Percentiles rank a stretch among this genome's conserved stretches.
phyloP scores from a whole-genome alignment of 352 stramenopile genomes.

The Saprolegnia diclina region DNA sequence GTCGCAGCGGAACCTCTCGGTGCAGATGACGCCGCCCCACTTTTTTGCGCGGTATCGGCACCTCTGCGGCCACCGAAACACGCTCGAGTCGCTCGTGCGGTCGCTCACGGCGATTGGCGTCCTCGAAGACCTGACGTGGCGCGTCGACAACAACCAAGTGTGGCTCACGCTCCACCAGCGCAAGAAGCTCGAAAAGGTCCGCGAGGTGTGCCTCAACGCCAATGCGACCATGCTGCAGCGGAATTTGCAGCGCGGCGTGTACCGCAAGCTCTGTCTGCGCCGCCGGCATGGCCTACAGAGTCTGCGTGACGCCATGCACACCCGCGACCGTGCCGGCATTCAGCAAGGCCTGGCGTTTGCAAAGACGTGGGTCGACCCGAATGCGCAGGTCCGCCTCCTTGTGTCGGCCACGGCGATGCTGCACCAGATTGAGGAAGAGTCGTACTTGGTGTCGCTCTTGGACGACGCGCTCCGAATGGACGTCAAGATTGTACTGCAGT shows the following conservation, averaged over 20 bases:
- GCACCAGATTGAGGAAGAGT: conserved; percentile 60
- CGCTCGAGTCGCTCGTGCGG: conserved; percentile 62
- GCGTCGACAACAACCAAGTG: conserved; percentile 63
- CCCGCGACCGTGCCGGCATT: conserved; percentile 53
- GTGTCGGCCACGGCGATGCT: conserved; percentile 47
- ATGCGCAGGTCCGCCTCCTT: conserved; percentile 53
- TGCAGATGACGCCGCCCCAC: conserved; percentile 68
- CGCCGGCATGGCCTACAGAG: conserved; percentile 54
- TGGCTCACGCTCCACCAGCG: conserved; percentile 75
- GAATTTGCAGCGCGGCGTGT: conserved; percentile 67
- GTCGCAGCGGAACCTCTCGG: conserved; percentile 63
- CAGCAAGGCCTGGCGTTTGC: conserved; percentile 4
- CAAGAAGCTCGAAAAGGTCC: conserved; percentile 72
- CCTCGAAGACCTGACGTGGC: conserved; percentile 71
- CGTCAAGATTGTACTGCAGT: conserved; percentile 55
- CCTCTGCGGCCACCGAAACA: conserved; percentile 69
- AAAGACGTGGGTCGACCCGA: conserved; percentile 5
- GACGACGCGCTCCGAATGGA: conserved; percentile 50
- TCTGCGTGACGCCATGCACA: conserved; percentile 46
- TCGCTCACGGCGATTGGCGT: conserved; percentile 75
- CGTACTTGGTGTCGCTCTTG: conserved; percentile 70
- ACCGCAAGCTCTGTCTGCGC: conserved; percentile 53
- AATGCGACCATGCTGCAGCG: conserved; percentile 80
- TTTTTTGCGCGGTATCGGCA: conserved; percentile 80
- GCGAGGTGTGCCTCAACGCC: conserved; percentile 71